Percentiles rank a stretch among this genome's conserved stretches.
phyloP scores from a whole-genome alignment of 2,329 filamentous ascomycete species.

The Claviceps sp. region DNA sequence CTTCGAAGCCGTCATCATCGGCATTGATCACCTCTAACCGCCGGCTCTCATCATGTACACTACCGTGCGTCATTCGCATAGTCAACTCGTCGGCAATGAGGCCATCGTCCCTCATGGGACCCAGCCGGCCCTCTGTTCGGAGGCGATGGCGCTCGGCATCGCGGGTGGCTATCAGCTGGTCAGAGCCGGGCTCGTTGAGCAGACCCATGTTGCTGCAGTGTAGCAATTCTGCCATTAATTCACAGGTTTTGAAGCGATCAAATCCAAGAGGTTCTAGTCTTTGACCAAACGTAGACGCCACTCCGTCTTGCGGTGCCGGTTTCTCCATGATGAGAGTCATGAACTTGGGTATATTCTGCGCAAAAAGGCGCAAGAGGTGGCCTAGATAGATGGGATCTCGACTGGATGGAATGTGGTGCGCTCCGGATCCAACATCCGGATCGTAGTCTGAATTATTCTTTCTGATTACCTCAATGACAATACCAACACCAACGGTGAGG shows the following conservation, averaged over 20 bases:
- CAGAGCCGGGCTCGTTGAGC: constrained; percentile 80
- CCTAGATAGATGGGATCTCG: constrained; percentile 94
- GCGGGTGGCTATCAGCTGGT: constrained; percentile 68
- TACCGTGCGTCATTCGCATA: constrained; percentile 38
- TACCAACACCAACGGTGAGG: constrained; percentile 88
- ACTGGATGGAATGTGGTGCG: constrained; percentile 65
- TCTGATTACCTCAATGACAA: constrained; percentile 94
- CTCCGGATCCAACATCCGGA: constrained; percentile 72
- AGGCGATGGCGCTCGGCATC: constrained; percentile 73
- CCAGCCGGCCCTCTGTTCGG: constrained; percentile 61
- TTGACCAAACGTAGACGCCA: constrained; percentile 79
- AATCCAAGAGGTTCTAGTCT: constrained; percentile 92
- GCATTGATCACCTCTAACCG: constrained; percentile 70
- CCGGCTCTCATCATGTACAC: constrained; percentile 42
- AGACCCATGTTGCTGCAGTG: constrained; percentile 99
- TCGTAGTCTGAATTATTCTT: constrained; percentile 99
- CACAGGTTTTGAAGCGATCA: constrained; percentile 96
- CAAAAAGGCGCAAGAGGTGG: constrained; percentile 77
- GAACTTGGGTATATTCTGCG: constrained; percentile 82
- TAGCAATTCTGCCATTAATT: constrained; percentile 92
- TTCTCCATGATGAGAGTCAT: constrained; percentile 79
- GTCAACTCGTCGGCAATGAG: constrained; percentile 43
- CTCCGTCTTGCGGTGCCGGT: constrained; percentile 56
- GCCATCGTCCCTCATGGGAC: constrained; percentile 25
- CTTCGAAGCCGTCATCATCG: constrained; percentile 86